These are phyloP conservation scores for Acorus gramineus DNA, from an alignment of 106 monocot genomes.

Conservation along the genomic window DNA sequence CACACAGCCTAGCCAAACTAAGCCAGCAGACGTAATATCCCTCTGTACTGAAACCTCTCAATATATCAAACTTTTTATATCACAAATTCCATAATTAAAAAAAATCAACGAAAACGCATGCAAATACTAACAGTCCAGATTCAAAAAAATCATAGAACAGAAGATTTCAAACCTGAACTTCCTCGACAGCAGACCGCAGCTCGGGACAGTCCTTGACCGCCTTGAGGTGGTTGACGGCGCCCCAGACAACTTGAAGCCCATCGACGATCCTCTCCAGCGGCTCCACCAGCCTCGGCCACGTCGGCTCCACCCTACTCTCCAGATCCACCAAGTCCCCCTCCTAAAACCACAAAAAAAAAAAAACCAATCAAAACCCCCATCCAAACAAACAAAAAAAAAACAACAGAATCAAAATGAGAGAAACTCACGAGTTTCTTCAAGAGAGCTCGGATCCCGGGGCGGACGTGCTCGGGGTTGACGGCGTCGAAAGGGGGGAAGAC, in stretches of 20 bases:
- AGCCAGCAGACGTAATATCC: no score
- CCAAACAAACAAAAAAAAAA: not conserved
- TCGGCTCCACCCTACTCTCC: constrained; percentile 72
- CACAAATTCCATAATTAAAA: no score
- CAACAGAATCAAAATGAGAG: not conserved
- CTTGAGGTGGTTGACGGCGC: constrained; percentile 84
- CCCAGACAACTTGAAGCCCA: constrained; percentile 79
- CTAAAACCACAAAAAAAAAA: constrained; percentile 18
- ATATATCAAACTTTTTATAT: no score
- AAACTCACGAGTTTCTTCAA: constrained; percentile 43
- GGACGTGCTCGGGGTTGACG: constrained; percentile 71
- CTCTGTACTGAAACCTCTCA: no score
- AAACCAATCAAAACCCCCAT: not conserved
- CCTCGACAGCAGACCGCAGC: constrained; percentile 85
- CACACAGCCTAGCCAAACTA: no score
- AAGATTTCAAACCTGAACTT: constrained; percentile 58
- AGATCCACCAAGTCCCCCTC: constrained; percentile 65
- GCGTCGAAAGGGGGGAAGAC: constrained; percentile 78
- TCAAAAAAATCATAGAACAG: not conserved
- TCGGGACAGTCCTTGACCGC: constrained; percentile 85
- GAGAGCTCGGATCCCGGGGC: constrained; percentile 55
- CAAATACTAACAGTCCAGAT: not conserved
- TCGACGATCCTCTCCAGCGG: constrained; percentile 86
- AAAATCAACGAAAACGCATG: no score
- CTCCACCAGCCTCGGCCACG: constrained; percentile 82